Conservation (phyloP, 108 stramenopile species). For the Epithemia pelagica region DNA sequence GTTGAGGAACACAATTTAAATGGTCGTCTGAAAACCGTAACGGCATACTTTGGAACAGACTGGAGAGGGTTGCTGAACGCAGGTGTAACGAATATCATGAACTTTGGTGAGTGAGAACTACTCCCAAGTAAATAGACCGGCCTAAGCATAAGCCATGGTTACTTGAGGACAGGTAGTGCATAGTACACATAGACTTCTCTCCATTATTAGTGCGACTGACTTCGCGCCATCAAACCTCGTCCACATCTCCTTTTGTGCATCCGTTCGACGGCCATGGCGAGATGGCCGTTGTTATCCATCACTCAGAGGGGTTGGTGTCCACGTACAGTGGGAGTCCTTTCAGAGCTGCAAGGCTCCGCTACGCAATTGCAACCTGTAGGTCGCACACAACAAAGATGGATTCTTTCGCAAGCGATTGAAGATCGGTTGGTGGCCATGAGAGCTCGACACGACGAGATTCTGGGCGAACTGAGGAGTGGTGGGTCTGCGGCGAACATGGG, state of each 20-base stretch:
- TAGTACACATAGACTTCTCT: too few species aligned
- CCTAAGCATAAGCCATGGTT: too few species aligned
- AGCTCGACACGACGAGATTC: conserved; percentile 5
- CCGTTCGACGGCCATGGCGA: too few species aligned
- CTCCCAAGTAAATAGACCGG: too few species aligned
- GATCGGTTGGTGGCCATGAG: background rate
- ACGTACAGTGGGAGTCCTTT: too few species aligned
- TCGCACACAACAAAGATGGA: conserved; percentile 1
- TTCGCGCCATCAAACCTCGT: too few species aligned
- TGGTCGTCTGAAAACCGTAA: conserved; percentile 82
- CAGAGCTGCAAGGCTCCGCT: background rate
- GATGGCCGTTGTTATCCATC: too few species aligned
- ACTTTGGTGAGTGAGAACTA: background rate
- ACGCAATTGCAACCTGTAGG: background rate
- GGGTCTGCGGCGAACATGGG: conserved; percentile 17
- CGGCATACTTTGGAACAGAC: conserved; percentile 72
- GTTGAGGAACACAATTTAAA: conserved; percentile 85
- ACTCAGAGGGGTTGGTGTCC: too few species aligned
- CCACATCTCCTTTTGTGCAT: too few species aligned
- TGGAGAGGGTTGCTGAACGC: conserved; percentile 8
- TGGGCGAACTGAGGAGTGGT: conserved; percentile 9
- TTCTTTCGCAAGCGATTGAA: conserved; percentile 6
- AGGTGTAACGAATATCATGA: background rate
- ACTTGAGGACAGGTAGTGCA: too few species aligned
- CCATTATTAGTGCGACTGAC: too few species aligned